Evolutionary conservation across 768 basidiomycete species (phyloP).

Genomic region (Lentinula aciculospora): DNA sequence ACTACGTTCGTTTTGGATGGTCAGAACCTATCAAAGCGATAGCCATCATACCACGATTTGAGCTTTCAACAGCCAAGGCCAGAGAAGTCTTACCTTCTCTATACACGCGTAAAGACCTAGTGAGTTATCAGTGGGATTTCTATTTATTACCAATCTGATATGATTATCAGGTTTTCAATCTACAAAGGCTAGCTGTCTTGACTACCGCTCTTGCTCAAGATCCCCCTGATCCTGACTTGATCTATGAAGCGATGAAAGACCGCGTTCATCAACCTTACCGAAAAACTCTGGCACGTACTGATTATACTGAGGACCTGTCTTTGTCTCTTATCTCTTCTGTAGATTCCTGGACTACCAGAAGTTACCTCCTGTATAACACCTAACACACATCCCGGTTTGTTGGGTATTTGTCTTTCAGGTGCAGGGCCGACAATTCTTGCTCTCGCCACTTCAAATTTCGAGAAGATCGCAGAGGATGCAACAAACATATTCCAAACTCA

Average conservation of each 20-base stretch:
- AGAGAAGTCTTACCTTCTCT: slow-evolving; percentile 77
- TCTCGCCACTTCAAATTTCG: slow-evolving; percentile 81
- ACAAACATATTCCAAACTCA: slow-evolving; percentile 64
- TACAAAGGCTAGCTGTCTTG: slow-evolving; percentile 92
- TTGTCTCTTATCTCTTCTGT: slow-evolving; percentile 1
- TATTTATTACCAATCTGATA: neutral
- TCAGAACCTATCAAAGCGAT: slow-evolving; percentile 80
- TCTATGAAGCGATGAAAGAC: slow-evolving; percentile 99
- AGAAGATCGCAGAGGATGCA: slow-evolving; percentile 80
- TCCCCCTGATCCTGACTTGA: slow-evolving; percentile 93
- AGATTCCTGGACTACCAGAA: slow-evolving; percentile 96
- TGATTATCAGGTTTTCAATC: slow-evolving; percentile 80
- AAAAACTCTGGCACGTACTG: slow-evolving; percentile 62
- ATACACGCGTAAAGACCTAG: slow-evolving; percentile 90
- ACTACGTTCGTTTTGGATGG: slow-evolving; percentile 90
- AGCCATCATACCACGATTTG: slow-evolving; percentile 92
- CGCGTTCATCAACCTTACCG: slow-evolving; percentile 96
- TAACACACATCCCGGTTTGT: slow-evolving; percentile 82
- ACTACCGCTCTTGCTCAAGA: slow-evolving; percentile 88
- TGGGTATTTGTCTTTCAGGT: slow-evolving; percentile 96
- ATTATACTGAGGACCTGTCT: neutral
- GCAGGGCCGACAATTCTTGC: slow-evolving; percentile 98
- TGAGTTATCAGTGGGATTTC: slow-evolving; percentile 30
- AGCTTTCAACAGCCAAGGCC: slow-evolving; percentile 93
- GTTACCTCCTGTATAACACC: slow-evolving; percentile 90